These are phyloP conservation scores for Tuber indicum DNA, from an alignment of 495 filamentous ascomycete genomes.

Conservation along the genomic window DNA sequence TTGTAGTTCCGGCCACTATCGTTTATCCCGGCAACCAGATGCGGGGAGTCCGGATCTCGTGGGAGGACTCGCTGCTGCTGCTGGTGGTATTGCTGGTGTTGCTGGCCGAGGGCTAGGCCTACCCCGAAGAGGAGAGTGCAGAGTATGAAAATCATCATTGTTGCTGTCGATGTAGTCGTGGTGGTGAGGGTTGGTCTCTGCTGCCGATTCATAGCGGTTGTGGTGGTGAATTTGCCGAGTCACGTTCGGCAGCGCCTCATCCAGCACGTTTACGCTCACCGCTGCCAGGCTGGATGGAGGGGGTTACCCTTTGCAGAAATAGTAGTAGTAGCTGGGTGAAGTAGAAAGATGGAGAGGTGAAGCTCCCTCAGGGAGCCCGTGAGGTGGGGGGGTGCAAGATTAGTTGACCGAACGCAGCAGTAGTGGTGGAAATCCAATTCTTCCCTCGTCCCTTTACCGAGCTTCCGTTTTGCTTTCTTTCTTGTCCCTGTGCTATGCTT, in stretches of 20 bases:
- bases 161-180: not conserved
- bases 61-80: not conserved
- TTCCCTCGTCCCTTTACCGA: not conserved
- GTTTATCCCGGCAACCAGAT: not conserved
- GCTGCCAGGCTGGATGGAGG: not conserved
- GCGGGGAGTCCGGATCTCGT: not conserved
- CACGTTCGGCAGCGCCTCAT: not conserved
- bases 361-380: not conserved
- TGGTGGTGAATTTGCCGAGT: not conserved
- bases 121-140: not conserved
- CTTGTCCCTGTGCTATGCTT: not conserved
- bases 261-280: not conserved
- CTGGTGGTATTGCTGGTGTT: not conserved
- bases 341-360: not conserved
- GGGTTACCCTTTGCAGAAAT: not conserved
- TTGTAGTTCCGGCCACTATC: constrained; percentile 3
- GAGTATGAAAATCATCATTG: not conserved
- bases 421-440: not conserved
- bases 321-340: not conserved
- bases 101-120: not conserved
- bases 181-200: not conserved
- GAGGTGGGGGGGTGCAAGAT: not conserved
- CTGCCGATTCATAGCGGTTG: not conserved
- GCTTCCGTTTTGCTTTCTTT: not conserved
- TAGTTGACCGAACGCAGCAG: not conserved